These are phyloP conservation scores for Carex myosuroides DNA, from an alignment of 176 grass and related monocot genomes.

Conservation along the genomic window DNA sequence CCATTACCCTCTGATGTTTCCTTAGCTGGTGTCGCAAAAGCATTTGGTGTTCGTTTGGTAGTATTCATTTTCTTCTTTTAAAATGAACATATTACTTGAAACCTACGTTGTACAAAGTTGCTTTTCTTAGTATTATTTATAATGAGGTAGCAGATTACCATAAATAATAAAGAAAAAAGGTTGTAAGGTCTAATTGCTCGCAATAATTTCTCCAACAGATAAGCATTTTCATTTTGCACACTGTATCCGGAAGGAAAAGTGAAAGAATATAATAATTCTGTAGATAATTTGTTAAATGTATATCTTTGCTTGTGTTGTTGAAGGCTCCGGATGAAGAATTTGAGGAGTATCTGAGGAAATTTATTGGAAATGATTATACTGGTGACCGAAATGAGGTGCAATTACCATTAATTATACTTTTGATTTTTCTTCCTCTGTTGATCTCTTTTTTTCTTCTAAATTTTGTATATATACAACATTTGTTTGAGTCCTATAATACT, in stretches of 20 bases:
- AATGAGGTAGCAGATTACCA: not conserved
- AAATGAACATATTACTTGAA: not conserved
- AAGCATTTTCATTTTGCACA: not conserved
- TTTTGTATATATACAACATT: slow-evolving; percentile 11
- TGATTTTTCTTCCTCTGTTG: not conserved
- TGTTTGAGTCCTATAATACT: not conserved
- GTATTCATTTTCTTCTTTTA: not conserved
- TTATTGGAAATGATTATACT: slow-evolving; percentile 68
- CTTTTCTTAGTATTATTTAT: not conserved
- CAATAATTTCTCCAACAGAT: not conserved
- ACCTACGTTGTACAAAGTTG: not conserved
- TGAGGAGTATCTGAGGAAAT: slow-evolving; percentile 87
- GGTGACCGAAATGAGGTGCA: slow-evolving; percentile 90
- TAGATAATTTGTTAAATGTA: not conserved
- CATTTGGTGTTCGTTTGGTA: slow-evolving; percentile 99
- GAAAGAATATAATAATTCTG: not conserved
- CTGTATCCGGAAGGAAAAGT: not conserved
- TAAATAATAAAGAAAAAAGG: not conserved
- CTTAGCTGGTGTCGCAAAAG: slow-evolving; percentile 81
- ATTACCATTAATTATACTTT: not conserved
- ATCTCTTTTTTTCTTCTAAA: slow-evolving; percentile 17
- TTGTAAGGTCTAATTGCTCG: not conserved
- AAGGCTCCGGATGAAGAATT: slow-evolving; percentile 99
- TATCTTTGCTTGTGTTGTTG: slow-evolving; percentile 21
- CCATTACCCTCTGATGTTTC: slow-evolving; percentile 93